Base-by-base conservation (phyloP, 1,284 basidiomycete genomes). In the Ganoderma lingzhi region DNA sequence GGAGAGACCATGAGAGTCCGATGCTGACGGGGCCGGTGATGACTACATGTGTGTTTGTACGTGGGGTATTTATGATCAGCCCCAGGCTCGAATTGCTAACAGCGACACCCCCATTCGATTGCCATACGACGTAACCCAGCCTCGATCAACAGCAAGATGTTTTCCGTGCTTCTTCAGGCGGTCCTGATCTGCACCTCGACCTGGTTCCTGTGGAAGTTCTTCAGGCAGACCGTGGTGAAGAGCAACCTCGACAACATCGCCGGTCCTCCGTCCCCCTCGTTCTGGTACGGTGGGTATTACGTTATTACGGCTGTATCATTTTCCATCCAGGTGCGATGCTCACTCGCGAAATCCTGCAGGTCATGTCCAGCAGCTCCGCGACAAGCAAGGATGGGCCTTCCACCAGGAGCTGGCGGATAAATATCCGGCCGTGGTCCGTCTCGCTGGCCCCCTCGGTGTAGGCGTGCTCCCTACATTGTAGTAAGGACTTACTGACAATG, bases 361-460 rank as follows among this genome's bases (percentile, higher is more conserved):
- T 3, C 65, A 76, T 53, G 41, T 71, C 5, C 39, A 42, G 12
- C 69, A 72, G 32, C 56, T 76, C 1, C 72, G 63, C 53, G 62
- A 61, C 55, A 67, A 64, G 2, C 64, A 70, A 8, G 72, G 72
- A 12, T 75, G 69, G 69, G 63, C 61, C 0, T 78, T 72, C 59
- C 72, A 76, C 19, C 42, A 64, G 9, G 67, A 66, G 17, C 32
- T 78, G 0, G 67, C 61, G 6, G 65, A 70, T 23, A 70, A 69
- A 12, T 78, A 78, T 44, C 75, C 75, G 2, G 64, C 68, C 0
- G 72, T 75, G 4, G 74, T 72, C 12, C 67, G 70, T 32, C 42
- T 77, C 19, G 66, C 71, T n/a, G 69, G 67, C 3, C 56, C 39
- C 44, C 63, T 73, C 12, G 72, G 72, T 6, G 72, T 71, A 53